These are phyloP conservation scores for Mycena galopus DNA, from an alignment of 768 basidiomycete genomes.

Conservation along the genomic window DNA sequence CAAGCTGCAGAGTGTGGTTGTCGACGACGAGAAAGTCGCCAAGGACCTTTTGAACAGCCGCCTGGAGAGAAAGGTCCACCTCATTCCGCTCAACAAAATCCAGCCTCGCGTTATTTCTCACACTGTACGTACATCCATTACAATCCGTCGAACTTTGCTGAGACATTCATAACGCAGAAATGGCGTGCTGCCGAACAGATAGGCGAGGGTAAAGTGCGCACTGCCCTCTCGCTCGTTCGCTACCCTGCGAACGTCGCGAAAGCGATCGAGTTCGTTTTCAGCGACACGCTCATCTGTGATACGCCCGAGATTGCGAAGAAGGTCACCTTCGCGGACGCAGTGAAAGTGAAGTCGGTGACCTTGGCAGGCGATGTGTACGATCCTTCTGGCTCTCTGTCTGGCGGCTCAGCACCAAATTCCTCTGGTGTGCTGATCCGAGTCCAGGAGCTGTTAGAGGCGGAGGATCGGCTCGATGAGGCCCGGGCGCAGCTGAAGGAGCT, in stretches of 20 bases:
- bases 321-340: slow-evolving; percentile 83
- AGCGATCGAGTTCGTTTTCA: slow-evolving; percentile 95
- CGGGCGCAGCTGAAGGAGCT: slow-evolving; percentile 61
- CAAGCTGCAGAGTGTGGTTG: slow-evolving; percentile 93
- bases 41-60: slow-evolving; percentile 82
- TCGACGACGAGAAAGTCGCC: slow-evolving; percentile 91
- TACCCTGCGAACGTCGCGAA: slow-evolving; percentile 85
- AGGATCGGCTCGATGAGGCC: slow-evolving; percentile 67
- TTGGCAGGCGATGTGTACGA: slow-evolving; percentile 97
- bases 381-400: slow-evolving; percentile 92
- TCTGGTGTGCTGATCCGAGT: slow-evolving; percentile 84
- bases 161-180: slow-evolving; percentile 66
- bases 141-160: neutral
- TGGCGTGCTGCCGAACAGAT: slow-evolving; percentile 76
- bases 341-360: slow-evolving; percentile 88
- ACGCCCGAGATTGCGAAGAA: slow-evolving; percentile 88
- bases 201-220: slow-evolving; percentile 84
- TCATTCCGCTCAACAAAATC: slow-evolving; percentile 96
- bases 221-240: slow-evolving; percentile 90
- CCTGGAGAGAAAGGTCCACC: slow-evolving; percentile 90
- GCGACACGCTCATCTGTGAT: slow-evolving; percentile 91
- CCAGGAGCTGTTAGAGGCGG: slow-evolving; percentile 82
- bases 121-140: slow-evolving; percentile 53
- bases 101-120: slow-evolving; percentile 63
- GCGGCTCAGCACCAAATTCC: slow-evolving; percentile 86